Evolutionary conservation across 2,329 filamentous ascomycete species (phyloP).

Genomic region (Didymella lethalis): DNA sequence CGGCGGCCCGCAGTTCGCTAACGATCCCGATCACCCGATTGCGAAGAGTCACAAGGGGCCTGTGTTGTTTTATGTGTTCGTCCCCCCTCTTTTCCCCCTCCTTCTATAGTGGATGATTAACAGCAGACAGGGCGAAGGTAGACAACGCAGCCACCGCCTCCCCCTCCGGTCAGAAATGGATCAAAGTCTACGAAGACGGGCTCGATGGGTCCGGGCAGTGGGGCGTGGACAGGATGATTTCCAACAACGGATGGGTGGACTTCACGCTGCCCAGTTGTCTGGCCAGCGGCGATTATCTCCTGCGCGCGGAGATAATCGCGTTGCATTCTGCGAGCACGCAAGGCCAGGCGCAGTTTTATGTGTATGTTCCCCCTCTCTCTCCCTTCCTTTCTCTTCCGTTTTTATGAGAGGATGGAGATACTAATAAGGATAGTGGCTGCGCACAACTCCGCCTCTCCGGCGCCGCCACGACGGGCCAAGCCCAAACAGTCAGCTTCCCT

Average conservation of each 20-base stretch:
- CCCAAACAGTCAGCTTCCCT: slow-evolving; percentile 41
- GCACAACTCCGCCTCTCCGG: slow-evolving; percentile 47
- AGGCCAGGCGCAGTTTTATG: slow-evolving; percentile 55
- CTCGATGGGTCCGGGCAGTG: slow-evolving; percentile 53
- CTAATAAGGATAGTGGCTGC: slow-evolving; percentile 39
- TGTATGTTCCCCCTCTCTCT: slow-evolving; percentile 23
- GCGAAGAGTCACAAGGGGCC: slow-evolving; percentile 59
- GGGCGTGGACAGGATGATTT: slow-evolving; percentile 61
- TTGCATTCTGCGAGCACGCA: slow-evolving; percentile 47
- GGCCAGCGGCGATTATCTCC: slow-evolving; percentile 52
- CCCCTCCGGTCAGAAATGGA: slow-evolving; percentile 53
- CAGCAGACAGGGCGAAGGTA: slow-evolving; percentile 45
- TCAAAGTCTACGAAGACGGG: slow-evolving; percentile 54
- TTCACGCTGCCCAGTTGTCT: slow-evolving; percentile 50
- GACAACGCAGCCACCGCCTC: slow-evolving; percentile 50
- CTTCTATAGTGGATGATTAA: not conserved
- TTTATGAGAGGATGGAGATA: too few species aligned
- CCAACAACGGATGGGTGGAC: slow-evolving; percentile 56
- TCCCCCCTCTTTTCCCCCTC: not conserved
- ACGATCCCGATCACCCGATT: slow-evolving; percentile 58
- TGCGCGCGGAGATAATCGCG: slow-evolving; percentile 56
- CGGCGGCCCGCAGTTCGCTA: slow-evolving; percentile 60
- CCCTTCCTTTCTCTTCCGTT: too few species aligned
- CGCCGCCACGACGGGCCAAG: slow-evolving; percentile 24
- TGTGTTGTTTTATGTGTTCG: slow-evolving; percentile 50